These are phyloP conservation scores for Pseudophaeomoniella oleicola DNA, from an alignment of 2,329 filamentous ascomycete genomes.

Conservation along the genomic window DNA sequence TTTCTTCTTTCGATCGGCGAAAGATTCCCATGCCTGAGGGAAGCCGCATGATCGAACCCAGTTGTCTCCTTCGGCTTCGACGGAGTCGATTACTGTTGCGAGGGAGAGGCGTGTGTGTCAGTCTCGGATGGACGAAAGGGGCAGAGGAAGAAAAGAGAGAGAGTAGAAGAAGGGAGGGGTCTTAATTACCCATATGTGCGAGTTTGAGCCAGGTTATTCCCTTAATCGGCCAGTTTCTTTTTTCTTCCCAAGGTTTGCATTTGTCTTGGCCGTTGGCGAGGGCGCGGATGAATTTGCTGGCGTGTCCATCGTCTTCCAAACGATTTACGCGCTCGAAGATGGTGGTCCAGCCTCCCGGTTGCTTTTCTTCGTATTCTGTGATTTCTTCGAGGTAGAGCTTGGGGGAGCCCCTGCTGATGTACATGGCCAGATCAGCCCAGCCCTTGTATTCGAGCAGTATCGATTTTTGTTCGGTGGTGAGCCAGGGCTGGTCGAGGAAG, in stretches of 20 bases:
- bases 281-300: constrained; percentile 59
- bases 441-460: constrained; percentile 73
- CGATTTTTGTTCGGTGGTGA: not conserved
- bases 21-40: not conserved
- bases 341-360: constrained; percentile 24
- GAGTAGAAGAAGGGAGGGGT: not conserved
- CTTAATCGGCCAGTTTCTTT: not conserved
- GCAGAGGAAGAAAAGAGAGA: not conserved
- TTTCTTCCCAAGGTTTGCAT: not conserved
- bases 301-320: constrained; percentile 62
- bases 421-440: constrained; percentile 58
- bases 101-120: not conserved
- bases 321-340: constrained; percentile 31
- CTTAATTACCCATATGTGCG: not conserved
- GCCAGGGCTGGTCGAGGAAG: constrained; percentile 31
- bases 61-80: not conserved
- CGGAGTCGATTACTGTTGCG: not conserved
- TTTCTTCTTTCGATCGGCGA: not conserved
- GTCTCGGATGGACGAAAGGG: not conserved
- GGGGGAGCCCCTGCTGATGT: constrained; percentile 53
- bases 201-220: not conserved
- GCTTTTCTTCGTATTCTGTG: constrained; percentile 40
- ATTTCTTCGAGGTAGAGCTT: constrained; percentile 46
- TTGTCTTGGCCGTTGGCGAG: constrained; percentile 38
- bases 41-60: not conserved